phyloP scores from a whole-genome alignment of 805 yeast species.

The Spathaspora gorwiae region DNA sequence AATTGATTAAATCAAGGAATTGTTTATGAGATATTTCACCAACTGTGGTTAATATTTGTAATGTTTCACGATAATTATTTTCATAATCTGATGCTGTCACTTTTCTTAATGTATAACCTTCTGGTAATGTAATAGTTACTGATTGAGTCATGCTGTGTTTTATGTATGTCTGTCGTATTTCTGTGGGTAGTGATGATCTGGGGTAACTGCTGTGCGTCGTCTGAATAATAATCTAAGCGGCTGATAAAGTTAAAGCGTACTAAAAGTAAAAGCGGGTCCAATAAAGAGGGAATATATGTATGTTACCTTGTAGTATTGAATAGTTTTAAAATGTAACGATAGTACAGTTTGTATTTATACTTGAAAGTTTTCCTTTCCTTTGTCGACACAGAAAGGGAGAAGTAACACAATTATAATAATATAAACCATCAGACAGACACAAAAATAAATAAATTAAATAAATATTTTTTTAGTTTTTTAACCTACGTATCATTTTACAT shows the following conservation, averaged over 20 bases:
- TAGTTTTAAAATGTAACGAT: not conserved
- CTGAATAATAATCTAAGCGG: not conserved
- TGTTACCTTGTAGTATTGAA: not conserved
- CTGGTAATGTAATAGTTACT: slow-evolving; percentile 39
- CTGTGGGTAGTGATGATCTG: not conserved
- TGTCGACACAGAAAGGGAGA: too few relatives aligned
- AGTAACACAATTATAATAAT: too few relatives aligned
- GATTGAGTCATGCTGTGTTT: slow-evolving; percentile 3
- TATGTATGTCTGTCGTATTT: not conserved
- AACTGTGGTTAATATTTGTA: slow-evolving; percentile 73
- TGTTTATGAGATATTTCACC: slow-evolving; percentile 57
- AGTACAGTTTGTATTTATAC: not conserved
- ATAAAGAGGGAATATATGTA: too few relatives aligned
- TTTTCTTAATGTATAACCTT: slow-evolving; percentile 64
- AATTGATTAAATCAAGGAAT: slow-evolving; percentile 48
- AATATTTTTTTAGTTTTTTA: too few relatives aligned
- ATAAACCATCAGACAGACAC: too few relatives aligned
- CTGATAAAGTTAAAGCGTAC: not conserved
- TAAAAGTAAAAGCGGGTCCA: not conserved
- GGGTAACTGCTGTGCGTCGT: too few relatives aligned
- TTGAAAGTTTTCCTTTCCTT: too few relatives aligned
- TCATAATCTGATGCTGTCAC: slow-evolving; percentile 52
- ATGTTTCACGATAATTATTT: slow-evolving; percentile 58
- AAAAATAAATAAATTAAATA: too few relatives aligned
- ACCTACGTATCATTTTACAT: too few relatives aligned